Conservation (phyloP, 2,329 filamentous ascomycete genomes). For the Sporothrix brasiliensis region DNA sequence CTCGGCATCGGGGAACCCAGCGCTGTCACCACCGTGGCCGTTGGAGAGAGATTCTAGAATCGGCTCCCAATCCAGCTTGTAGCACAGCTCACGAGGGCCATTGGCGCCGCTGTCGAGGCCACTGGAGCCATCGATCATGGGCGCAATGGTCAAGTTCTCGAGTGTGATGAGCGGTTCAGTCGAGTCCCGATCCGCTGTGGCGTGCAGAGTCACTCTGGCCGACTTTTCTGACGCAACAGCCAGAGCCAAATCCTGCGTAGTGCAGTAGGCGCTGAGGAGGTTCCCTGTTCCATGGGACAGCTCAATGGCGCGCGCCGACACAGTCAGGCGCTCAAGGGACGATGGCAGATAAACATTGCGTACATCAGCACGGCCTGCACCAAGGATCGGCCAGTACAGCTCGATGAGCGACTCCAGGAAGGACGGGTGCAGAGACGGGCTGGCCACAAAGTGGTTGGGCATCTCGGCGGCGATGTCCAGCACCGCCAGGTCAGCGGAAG, state of each 20-base stretch:
- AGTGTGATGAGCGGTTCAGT: constrained; percentile 43
- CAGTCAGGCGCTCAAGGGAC: constrained; percentile 46
- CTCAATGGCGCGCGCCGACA: constrained; percentile 42
- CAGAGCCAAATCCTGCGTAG: constrained; percentile 39
- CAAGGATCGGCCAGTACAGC: constrained; percentile 48
- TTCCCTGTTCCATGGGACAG: constrained; percentile 41
- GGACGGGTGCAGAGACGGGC: constrained; percentile 45
- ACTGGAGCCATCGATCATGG: constrained; percentile 46
- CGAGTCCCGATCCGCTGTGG: constrained; percentile 39
- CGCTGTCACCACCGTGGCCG: constrained; percentile 21
- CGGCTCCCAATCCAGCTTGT: constrained; percentile 52
- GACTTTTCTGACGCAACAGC: constrained; percentile 41
- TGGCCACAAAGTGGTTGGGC: constrained; percentile 44
- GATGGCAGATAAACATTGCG: constrained; percentile 50
- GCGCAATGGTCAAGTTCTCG: constrained; percentile 47
- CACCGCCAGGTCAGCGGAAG: constrained; percentile 44
- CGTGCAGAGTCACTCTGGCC: constrained; percentile 46
- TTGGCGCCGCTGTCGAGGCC: constrained; percentile 38
- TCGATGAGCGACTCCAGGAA: constrained; percentile 49
- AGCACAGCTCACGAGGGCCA: constrained; percentile 49
- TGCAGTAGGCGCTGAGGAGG: constrained; percentile 45
- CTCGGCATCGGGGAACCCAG: constrained; percentile 39
- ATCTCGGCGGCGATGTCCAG: constrained; percentile 47
- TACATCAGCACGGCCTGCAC: constrained; percentile 40
- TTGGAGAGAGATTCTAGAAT: constrained; percentile 38